Conservation (phyloP, 805 yeast genomes). For the Wickerhamomyces bovis region DNA sequence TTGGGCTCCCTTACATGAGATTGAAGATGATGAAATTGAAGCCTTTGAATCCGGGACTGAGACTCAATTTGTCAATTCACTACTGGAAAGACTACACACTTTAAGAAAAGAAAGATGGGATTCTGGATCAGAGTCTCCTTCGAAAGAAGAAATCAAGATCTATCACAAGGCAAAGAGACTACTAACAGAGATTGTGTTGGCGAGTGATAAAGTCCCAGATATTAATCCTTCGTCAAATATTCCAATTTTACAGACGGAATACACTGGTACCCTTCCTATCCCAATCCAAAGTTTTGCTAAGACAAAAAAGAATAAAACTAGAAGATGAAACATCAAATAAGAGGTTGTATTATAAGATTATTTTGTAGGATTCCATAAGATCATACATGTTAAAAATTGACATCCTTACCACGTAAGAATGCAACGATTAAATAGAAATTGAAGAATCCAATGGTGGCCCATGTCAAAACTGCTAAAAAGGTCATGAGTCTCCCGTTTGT, state of each 20-base stretch:
- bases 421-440: slow-evolving; percentile 58
- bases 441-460: slow-evolving; percentile 62
- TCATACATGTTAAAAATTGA: slow-evolving; percentile 9
- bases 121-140: slow-evolving; percentile 30
- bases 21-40: slow-evolving; percentile 48
- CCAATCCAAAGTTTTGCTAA: slow-evolving; percentile 25
- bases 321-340: slow-evolving; percentile 9
- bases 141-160: slow-evolving; percentile 34
- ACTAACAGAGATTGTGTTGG: slow-evolving; percentile 38
- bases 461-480: slow-evolving; percentile 47
- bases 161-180: slow-evolving; percentile 40
- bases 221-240: slow-evolving; percentile 34
- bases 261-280: slow-evolving; percentile 76
- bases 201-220: slow-evolving; percentile 29
- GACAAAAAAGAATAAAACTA: slow-evolving; percentile 19
- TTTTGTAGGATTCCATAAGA: neutral
- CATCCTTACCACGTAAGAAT: slow-evolving; percentile 40
- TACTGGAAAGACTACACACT: slow-evolving; percentile 43
- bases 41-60: slow-evolving; percentile 38
- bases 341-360: neutral
- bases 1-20: slow-evolving; percentile 44
- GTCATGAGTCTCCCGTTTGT: slow-evolving; percentile 43
- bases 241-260: slow-evolving; percentile 70
- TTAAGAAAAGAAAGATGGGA: slow-evolving; percentile 42
- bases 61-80: slow-evolving; percentile 35